Percentiles rank a stretch among this genome's conserved stretches.
Evolutionary conservation across 129 eudicot species (phyloP).

Genomic region (Ambrosia trifida): DNA sequence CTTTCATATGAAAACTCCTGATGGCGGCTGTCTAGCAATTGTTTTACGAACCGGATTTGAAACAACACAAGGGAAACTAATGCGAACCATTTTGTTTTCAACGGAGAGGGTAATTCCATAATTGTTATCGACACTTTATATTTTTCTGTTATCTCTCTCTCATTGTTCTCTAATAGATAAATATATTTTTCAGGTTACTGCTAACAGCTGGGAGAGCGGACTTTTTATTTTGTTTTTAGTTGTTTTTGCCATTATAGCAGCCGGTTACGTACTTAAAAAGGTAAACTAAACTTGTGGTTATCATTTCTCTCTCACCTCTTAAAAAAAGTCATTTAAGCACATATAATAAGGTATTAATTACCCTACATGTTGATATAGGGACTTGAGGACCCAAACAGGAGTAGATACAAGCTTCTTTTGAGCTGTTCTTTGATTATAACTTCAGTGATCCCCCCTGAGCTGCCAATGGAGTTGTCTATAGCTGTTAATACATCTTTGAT

Average conservation of each 20-base stretch:
- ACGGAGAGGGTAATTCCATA: slow-evolving; percentile 79
- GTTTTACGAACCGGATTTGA: slow-evolving; percentile 96
- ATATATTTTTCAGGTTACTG: slow-evolving; percentile 69
- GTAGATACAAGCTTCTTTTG: slow-evolving; percentile 87
- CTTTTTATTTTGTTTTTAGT: slow-evolving; percentile 85
- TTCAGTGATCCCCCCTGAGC: slow-evolving; percentile 94
- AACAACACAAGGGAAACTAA: slow-evolving; percentile 95
- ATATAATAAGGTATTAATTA: slow-evolving; percentile 1
- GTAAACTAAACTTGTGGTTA: slow-evolving; percentile 35
- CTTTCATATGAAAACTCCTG: slow-evolving; percentile 80
- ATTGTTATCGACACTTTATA: slow-evolving; percentile 12
- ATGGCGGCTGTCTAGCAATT: slow-evolving; percentile 96
- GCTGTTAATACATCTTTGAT: slow-evolving; percentile 94
- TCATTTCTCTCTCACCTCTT: background rate
- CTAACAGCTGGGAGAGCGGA: slow-evolving; percentile 99
- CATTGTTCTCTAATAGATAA: background rate
- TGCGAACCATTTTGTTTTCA: slow-evolving; percentile 94
- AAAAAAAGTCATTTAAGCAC: background rate
- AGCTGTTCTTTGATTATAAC: slow-evolving; percentile 96
- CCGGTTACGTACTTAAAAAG: slow-evolving; percentile 94
- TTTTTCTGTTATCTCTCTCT: background rate
- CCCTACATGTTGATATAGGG: slow-evolving; percentile 50
- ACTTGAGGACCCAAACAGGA: slow-evolving; percentile 97
- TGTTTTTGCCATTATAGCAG: slow-evolving; percentile 86
- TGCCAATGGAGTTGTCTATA: slow-evolving; percentile 94